Evolutionary conservation across 257 asterid genomes (phyloP).

Genomic region (Thymus mandschuricus): DNA sequence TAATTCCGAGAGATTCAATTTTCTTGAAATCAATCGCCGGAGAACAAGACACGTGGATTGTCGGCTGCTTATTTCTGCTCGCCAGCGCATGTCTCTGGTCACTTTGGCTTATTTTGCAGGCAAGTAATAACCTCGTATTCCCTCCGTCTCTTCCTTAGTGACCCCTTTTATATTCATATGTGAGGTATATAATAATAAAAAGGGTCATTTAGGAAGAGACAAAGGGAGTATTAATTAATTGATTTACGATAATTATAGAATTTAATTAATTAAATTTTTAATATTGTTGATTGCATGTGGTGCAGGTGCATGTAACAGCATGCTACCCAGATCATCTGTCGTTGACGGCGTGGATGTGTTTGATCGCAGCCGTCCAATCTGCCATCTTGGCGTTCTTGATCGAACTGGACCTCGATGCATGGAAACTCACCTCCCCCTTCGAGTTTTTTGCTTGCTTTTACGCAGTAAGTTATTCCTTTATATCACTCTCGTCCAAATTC

Average conservation of each 20-base stretch:
- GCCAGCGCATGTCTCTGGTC: conserved; percentile 56
- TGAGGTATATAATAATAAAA: too few species aligned
- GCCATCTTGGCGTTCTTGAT: conserved; percentile 33
- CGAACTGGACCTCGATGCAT: conserved; percentile 27
- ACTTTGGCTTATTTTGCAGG: conserved; percentile 48
- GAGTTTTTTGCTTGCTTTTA: conserved; percentile 36
- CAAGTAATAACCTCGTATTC: neutral
- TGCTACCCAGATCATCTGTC: conserved; percentile 43
- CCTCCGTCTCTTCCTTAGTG: too few species aligned
- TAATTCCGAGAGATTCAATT: conserved; percentile 29
- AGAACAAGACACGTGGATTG: conserved; percentile 50
- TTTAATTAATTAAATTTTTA: too few species aligned
- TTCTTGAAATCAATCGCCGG: conserved; percentile 31
- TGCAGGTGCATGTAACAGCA: conserved; percentile 33
- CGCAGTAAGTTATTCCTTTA: conserved; percentile 30
- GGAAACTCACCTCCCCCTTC: conserved; percentile 40
- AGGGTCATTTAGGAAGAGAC: too few species aligned
- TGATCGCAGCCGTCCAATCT: conserved; percentile 40
- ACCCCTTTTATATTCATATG: too few species aligned
- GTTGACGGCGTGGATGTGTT: conserved; percentile 54
- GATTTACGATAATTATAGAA: too few species aligned
- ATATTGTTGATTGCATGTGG: too few species aligned
- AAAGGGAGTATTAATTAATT: too few species aligned
- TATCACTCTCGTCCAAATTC: too few species aligned
- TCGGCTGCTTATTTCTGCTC: conserved; percentile 64